These are phyloP conservation scores for Takakia lepidozioides DNA, from an alignment of 225 moss, liverwort and hornwort genomes.

Conservation along the genomic window DNA sequence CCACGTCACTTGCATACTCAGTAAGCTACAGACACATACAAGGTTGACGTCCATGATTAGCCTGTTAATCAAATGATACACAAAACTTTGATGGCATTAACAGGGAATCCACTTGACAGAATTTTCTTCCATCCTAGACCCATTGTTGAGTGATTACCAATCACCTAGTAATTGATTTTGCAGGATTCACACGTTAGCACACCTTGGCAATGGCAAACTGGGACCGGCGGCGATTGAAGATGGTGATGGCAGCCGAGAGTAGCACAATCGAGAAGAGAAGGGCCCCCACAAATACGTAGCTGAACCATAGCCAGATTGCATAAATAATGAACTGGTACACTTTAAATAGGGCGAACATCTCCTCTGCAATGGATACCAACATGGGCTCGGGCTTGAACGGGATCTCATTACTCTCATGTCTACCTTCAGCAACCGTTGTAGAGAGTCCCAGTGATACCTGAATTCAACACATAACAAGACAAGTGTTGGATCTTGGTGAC, in stretches of 20 bases:
- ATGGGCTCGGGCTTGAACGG: slow-evolving; percentile 43
- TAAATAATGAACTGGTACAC: slow-evolving; percentile 60
- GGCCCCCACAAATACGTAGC: slow-evolving; percentile 47
- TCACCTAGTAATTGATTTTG: too few relatives aligned
- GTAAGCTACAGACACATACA: slow-evolving; percentile 37
- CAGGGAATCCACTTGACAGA: too few relatives aligned
- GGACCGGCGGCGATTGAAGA: slow-evolving; percentile 50
- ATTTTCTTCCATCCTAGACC: too few relatives aligned
- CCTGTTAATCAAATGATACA: too few relatives aligned
- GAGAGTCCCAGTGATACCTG: slow-evolving; percentile 48
- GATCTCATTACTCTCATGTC: slow-evolving; percentile 54
- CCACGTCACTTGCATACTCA: slow-evolving; percentile 41
- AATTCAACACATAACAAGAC: too few relatives aligned
- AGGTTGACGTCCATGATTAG: too few relatives aligned
- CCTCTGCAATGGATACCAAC: slow-evolving; percentile 50
- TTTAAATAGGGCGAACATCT: slow-evolving; percentile 61
- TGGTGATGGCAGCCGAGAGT: slow-evolving; percentile 39
- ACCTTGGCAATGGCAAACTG: slow-evolving; percentile 61
- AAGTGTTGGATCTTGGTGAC: too few relatives aligned
- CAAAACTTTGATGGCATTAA: too few relatives aligned
- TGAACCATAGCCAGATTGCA: slow-evolving; percentile 54
- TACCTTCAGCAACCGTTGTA: slow-evolving; percentile 17
- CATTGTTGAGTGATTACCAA: too few relatives aligned
- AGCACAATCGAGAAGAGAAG: slow-evolving; percentile 46
- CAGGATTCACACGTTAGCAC: too few relatives aligned